Base-by-base conservation (phyloP, 2,329 filamentous ascomycete species). In the Beauveria asiatica region DNA sequence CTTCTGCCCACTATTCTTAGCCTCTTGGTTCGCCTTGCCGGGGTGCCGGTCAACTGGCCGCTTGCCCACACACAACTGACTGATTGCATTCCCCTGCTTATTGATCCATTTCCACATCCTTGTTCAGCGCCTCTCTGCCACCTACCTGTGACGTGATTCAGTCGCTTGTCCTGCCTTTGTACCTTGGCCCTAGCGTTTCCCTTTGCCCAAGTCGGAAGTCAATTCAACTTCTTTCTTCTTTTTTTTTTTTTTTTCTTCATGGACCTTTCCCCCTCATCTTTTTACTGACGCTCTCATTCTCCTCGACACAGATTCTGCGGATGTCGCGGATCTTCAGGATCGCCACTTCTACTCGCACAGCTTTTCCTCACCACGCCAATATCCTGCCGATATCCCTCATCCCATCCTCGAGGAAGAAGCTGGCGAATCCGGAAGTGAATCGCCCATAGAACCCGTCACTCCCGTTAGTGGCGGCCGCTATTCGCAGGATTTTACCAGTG, bases 361-460 rank as follows among this genome's bases (percentile, higher is more conserved):
- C 62, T 69, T 67, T 62, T 73, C 75, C 9, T 78, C 78, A 23
- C 76, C 78, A 16, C 76, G 75, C 59, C 77, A 79, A 49, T 77
- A 75, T 64, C 74, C 79, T 57, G 75, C 78, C 65, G 80, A 83
- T 57, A 71, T 82, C 10, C 73, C 75, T 64, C 76, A 74, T 63
- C 77, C 81, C 59, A 84, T 85, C 62, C 75, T 78, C 56, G 72
- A 74, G 64, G 82, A 85, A 72, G 57, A 59, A 68, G 78, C 78
- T 69, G 82, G 82, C 72, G 83, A 86, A 68, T 84, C 82, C 9
- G 79, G 81, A 63, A 84, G 80, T 70, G 83, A 86, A 66, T 79
- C 78, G 25, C 74, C 77, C 59, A 80, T 81, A 72, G 84, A 86
- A 64, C 84, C 84, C 49, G 75, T 83, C 61, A 87, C 84, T 23